Evolutionary conservation across 257 asterid species (phyloP), one percentile per base, ranked within the genome.

Genomic region (Nicotiana undulata): DNA sequence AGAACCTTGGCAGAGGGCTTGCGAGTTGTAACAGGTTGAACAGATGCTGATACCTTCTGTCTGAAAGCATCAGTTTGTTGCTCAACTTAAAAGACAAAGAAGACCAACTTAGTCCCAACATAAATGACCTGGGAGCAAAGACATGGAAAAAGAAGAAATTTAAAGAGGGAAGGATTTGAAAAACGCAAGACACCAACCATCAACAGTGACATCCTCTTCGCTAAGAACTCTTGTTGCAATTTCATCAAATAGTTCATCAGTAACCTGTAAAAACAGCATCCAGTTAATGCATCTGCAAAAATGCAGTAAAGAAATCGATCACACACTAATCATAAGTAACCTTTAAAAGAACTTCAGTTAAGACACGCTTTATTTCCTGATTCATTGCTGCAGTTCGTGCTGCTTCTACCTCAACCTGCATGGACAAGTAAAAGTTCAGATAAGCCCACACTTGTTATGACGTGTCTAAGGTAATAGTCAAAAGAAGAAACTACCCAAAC

Each of bases 281-380:
- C 75, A 76, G 87, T 87, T 82, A 89, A 80, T 76, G 82, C 77
- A 86, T 65, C 85, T 80, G n/a, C 79, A 61, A 24, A 83, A 26
- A 72, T 52, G 60, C 46, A 12, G 17, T 32, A 77, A 56, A 61
- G 46, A 78, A 10, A 80, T 15, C 64, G 63, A 85, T 61, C 80
- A 86, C 66, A 40, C 61, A 82, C 80, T 34, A 81, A 89, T 77
- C 81, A 85, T 85, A 89, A 26, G 81, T 89, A 85, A 93, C 99
- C 99, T 95, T 93, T 86, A 95, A 76, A 79, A 95, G 99, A 86
- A 95, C 97, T 89, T 95, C 99, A 75, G 99, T 95, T 59, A 95
- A 88, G 28, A 95, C 90, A 80, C 97, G 98, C 86, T 95, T 95
- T 87, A 95, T 95, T 87, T 95, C 99, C 85, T 91, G 91, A 88